Conservation (phyloP, 352 stramenopile species). For the Phytophthora gonapodyides region DNA sequence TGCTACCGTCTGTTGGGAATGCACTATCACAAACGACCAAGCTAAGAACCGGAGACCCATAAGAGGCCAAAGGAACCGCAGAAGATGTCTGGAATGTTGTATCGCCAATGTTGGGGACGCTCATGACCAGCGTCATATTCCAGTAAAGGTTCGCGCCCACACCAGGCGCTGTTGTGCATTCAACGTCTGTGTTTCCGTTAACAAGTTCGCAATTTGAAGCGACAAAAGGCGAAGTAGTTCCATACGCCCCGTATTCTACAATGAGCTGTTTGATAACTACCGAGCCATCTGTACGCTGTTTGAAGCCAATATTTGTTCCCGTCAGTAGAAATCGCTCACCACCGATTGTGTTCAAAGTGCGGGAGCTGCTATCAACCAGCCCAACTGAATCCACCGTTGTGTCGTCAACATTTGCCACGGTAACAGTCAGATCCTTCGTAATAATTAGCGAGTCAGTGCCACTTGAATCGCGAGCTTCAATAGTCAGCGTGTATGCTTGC, state of each 20-base stretch:
- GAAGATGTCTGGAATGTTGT: constrained; percentile 49
- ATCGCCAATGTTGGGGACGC: constrained; percentile 37
- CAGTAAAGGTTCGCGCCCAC: constrained; percentile 52
- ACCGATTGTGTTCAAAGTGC: constrained; percentile 41
- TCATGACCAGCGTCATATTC: constrained; percentile 56
- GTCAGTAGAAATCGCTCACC: constrained; percentile 43
- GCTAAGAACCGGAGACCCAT: constrained; percentile 33
- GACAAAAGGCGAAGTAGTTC: constrained; percentile 34
- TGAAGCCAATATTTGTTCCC: constrained; percentile 64
- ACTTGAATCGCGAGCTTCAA: constrained; percentile 45
- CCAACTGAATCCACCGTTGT: constrained; percentile 25
- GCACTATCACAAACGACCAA: constrained; percentile 33
- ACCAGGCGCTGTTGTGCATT: constrained; percentile 47
- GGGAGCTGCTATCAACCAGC: constrained; percentile 6
- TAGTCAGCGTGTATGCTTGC: constrained; percentile 45
- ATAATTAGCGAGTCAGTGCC: constrained; percentile 17
- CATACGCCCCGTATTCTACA: constrained; percentile 53
- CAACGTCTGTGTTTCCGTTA: constrained; percentile 49
- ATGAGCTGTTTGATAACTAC: constrained; percentile 44
- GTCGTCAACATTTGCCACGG: constrained; percentile 24
- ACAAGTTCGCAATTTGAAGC: constrained; percentile 49
- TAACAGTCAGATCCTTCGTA: constrained; percentile 13
- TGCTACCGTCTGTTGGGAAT: constrained; percentile 50
- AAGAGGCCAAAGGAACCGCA: constrained; percentile 40
- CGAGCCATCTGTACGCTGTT: constrained; percentile 43